Evolutionary conservation across 2,329 filamentous ascomycete genomes (phyloP).

Genomic region (Pseudopithomyces maydicus): DNA sequence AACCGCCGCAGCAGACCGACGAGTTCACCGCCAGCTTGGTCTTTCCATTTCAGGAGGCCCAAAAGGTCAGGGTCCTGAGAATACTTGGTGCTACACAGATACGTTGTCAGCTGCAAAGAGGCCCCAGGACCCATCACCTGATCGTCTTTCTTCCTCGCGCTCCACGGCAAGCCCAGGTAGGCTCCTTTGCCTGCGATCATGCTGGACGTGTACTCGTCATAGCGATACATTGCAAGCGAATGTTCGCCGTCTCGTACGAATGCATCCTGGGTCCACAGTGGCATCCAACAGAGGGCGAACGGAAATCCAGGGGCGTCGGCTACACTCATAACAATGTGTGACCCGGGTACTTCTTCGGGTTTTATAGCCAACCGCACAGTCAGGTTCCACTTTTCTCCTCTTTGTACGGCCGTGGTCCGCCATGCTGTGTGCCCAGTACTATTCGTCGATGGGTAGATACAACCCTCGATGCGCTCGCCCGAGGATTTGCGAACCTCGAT

Average conservation of each 20-base stretch:
- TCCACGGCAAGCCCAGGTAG: slow-evolving; percentile 85
- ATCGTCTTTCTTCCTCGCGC: slow-evolving; percentile 73
- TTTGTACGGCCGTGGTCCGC: slow-evolving; percentile 80
- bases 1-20: slow-evolving; percentile 78
- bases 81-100: slow-evolving; percentile 91
- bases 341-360: slow-evolving; percentile 77
- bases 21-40: slow-evolving; percentile 72
- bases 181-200: slow-evolving; percentile 76
- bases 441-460: slow-evolving; percentile 87
- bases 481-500: slow-evolving; percentile 81
- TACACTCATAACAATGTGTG: slow-evolving; percentile 88
- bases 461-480: slow-evolving; percentile 84
- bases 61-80: slow-evolving; percentile 89
- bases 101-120: slow-evolving; percentile 78
- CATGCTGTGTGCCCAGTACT: slow-evolving; percentile 79
- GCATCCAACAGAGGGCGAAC: slow-evolving; percentile 91
- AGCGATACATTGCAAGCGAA: slow-evolving; percentile 80
- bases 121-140: slow-evolving; percentile 78
- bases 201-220: slow-evolving; percentile 87
- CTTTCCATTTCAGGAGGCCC: slow-evolving; percentile 84
- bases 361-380: slow-evolving; percentile 81
- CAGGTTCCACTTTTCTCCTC: slow-evolving; percentile 84
- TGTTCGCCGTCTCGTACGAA: slow-evolving; percentile 88
- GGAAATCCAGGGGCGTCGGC: slow-evolving; percentile 85
- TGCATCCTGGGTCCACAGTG: slow-evolving; percentile 88